Evolutionary conservation across 2,329 filamentous ascomycete genomes (phyloP).

Genomic region (Neofusicoccum sp.): DNA sequence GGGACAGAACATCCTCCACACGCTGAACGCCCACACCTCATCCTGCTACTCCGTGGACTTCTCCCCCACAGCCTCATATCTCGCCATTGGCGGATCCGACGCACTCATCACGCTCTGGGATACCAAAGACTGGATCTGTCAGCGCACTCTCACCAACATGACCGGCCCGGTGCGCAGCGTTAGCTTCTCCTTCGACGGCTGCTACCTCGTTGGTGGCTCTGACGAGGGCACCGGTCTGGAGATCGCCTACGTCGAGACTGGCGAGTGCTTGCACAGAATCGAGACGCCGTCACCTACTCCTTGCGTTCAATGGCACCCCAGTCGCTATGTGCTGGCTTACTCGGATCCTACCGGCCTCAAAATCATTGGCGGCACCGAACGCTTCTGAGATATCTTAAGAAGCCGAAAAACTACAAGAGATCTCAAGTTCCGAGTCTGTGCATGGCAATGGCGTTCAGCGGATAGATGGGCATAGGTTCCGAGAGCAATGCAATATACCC

Average conservation of each 20-base stretch:
- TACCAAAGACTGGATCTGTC: slow-evolving; percentile 73
- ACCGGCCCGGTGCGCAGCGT: slow-evolving; percentile 68
- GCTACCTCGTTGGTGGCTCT: slow-evolving; percentile 70
- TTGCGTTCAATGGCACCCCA: slow-evolving; percentile 74
- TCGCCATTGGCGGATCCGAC: slow-evolving; percentile 74
- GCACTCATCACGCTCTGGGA: slow-evolving; percentile 76
- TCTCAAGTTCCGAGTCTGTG: neutral
- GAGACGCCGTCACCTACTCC: slow-evolving; percentile 65
- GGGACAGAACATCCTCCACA: slow-evolving; percentile 47
- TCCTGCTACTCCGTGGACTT: slow-evolving; percentile 67
- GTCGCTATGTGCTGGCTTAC: slow-evolving; percentile 71
- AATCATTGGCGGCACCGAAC: slow-evolving; percentile 56
- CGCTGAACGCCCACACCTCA: slow-evolving; percentile 69
- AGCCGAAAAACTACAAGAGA: neutral
- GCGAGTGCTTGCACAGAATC: slow-evolving; percentile 69
- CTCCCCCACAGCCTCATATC: slow-evolving; percentile 67
- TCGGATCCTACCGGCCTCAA: slow-evolving; percentile 65
- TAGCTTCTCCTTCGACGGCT: slow-evolving; percentile 76
- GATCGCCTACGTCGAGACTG: slow-evolving; percentile 70
- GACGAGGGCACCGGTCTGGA: slow-evolving; percentile 70
- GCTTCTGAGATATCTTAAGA: neutral
- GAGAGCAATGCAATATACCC: neutral
- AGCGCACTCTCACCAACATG: slow-evolving; percentile 68
- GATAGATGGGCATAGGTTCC: neutral
- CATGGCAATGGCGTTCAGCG: slow-evolving; percentile 3